phyloP scores from a whole-genome alignment of 345 rosid genomes.

The Carallia brachiata region DNA sequence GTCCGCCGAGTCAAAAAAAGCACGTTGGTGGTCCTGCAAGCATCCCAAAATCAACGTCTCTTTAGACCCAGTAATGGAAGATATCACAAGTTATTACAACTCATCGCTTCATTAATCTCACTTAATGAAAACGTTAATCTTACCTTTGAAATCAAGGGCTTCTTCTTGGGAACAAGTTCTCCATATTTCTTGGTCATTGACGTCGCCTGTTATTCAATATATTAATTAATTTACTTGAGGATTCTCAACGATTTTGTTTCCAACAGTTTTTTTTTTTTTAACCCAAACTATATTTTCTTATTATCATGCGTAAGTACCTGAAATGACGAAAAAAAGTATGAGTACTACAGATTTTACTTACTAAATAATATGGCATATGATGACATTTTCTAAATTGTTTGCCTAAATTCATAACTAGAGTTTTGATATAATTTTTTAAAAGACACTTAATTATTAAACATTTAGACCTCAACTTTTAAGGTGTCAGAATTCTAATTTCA shows the following conservation, averaged over 20 bases:
- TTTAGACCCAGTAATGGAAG: background rate
- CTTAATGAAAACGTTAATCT: background rate
- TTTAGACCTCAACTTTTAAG: no score
- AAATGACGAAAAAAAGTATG: no score
- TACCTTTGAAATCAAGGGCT: conserved; percentile 72
- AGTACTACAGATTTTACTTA: no score
- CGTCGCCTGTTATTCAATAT: conserved; percentile 22
- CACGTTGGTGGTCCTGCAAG: conserved; percentile 65
- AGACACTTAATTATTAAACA: no score
- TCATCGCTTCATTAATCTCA: background rate
- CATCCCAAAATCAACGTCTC: background rate
- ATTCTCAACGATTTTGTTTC: background rate
- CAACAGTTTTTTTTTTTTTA: no score
- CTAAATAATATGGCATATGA: no score
- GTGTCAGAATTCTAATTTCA: no score
- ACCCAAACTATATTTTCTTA: background rate
- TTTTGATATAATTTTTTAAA: no score
- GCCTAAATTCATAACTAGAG: no score
- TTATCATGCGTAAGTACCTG: background rate
- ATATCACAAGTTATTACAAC: background rate
- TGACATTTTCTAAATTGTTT: no score
- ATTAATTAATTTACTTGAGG: background rate
- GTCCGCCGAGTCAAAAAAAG: conserved; percentile 93
- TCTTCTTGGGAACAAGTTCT: conserved; percentile 79
- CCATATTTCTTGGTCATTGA: conserved; percentile 53